Evolutionary conservation across 257 asterid genomes (phyloP), one percentile per base, ranked within the genome.

Genomic region (Scutellaria baicalensis): DNA sequence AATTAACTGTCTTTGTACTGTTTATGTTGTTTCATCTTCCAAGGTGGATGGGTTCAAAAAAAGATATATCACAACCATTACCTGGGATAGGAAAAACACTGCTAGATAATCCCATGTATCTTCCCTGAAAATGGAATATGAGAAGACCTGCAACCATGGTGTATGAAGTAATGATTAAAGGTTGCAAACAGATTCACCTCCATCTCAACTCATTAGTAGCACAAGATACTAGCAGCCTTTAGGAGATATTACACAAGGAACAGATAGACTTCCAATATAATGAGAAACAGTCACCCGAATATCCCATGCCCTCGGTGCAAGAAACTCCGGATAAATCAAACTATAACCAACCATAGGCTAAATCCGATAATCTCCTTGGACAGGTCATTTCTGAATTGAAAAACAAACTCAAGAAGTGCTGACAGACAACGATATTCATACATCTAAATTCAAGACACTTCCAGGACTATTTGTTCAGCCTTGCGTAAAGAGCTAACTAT

Each of bases 71-170:
- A 43, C 6, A 63, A 69, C 40, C 74, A 64, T 80, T 73, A 94
- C 99, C 97, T 91, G 86, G 51, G 91, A 81, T 35, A 89, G 67
- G 68, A 86, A 81, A 75, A 83, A 79, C 81, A 81, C 76, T 2
- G 88, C 90, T 66, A 89, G 90, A 78, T 52, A 75, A 68, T 86
- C 95, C 96, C 90, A 89, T 63, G 84, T 57, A 74, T 78, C 91
- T 73, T 80, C 93, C 78, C 72, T 65, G 74, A 64, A 83, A 71
- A 82, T 63, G 66, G 83, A 82, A 74, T 77, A 83, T 5, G 86
- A 81, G 74, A 85, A 82, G 44, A 86, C 91, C 99, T 94, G 89
- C 88, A 86, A 62, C 62, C 82, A 79, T 23, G 33, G 56, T 12
- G 48, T 23, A 56, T 20, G 62, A 49, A 69, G 78, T 68, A 64